These are phyloP conservation scores for Paramecium octaurelia DNA, from an alignment of 73 alveolate species.

Conservation along the genomic window DNA sequence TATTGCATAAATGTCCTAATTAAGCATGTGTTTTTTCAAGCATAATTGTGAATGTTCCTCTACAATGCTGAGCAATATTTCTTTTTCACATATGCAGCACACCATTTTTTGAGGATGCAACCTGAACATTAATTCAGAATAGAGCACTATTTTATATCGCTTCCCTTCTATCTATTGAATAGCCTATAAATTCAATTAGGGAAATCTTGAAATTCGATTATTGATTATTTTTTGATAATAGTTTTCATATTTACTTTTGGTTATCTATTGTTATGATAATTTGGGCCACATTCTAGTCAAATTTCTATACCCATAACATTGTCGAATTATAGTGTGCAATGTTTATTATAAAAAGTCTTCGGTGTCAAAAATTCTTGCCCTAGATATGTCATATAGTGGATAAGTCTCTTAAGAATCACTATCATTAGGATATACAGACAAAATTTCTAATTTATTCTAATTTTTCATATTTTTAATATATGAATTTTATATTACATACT, in stretches of 20 bases:
- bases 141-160: neutral
- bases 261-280: neutral
- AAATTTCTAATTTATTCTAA: neutral
- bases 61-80: neutral
- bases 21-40: neutral
- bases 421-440: neutral
- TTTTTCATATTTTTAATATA: neutral
- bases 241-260: neutral
- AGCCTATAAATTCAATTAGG: neutral
- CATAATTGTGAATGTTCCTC: slow-evolving; percentile 26
- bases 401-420: neutral
- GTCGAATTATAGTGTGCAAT: neutral
- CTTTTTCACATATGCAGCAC: slow-evolving; percentile 31
- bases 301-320: neutral
- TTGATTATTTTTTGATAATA: slow-evolving; percentile 3
- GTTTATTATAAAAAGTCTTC: slow-evolving; percentile 7
- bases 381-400: neutral
- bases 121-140: slow-evolving; percentile 25
- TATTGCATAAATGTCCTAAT: neutral
- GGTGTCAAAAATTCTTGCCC: neutral
- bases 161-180: slow-evolving; percentile 22
- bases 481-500: neutral
- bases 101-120: neutral
- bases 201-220: slow-evolving; percentile 21
- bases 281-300: neutral